Percentiles rank a stretch among this genome's conserved stretches.
phyloP scores from a whole-genome alignment of 2,329 filamentous ascomycete genomes.

The Fusarium marasasianum region DNA sequence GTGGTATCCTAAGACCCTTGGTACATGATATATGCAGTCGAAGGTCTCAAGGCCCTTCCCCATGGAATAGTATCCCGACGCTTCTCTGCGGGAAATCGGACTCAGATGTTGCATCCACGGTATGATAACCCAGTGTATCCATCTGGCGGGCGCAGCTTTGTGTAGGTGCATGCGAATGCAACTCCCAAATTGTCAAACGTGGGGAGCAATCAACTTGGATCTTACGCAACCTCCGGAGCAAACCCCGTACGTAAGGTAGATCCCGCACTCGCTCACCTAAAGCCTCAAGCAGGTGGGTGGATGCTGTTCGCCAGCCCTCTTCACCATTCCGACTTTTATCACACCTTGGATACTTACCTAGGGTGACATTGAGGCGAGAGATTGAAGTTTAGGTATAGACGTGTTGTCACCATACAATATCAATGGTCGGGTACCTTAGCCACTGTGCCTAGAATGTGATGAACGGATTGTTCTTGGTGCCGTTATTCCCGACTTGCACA shows the following conservation, averaged over 20 bases:
- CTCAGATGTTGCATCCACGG: neutral
- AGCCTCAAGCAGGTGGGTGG: neutral
- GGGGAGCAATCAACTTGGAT: slow-evolving; percentile 6
- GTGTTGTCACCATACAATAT: neutral
- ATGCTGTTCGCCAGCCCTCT: neutral
- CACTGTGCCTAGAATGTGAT: neutral
- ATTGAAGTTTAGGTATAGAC: neutral
- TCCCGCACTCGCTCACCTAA: neutral
- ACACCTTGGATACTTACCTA: neutral
- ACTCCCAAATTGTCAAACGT: neutral
- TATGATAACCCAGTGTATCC: neutral
- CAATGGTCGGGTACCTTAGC: slow-evolving; percentile 12
- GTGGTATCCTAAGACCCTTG: slow-evolving; percentile 8
- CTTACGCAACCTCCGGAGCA: neutral
- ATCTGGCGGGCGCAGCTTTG: neutral
- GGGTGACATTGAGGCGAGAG: neutral
- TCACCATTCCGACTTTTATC: neutral
- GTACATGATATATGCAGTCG: slow-evolving; percentile 6
- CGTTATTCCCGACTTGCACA: slow-evolving; percentile 12
- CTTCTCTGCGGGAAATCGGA: neutral
- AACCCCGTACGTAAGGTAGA: neutral
- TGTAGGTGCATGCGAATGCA: neutral
- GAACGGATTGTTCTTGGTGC: slow-evolving; percentile 4
- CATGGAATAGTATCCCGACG: neutral
- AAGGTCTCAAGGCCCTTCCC: neutral